Conservation (phyloP, 306 rosid species). For the Parietaria judaica region DNA sequence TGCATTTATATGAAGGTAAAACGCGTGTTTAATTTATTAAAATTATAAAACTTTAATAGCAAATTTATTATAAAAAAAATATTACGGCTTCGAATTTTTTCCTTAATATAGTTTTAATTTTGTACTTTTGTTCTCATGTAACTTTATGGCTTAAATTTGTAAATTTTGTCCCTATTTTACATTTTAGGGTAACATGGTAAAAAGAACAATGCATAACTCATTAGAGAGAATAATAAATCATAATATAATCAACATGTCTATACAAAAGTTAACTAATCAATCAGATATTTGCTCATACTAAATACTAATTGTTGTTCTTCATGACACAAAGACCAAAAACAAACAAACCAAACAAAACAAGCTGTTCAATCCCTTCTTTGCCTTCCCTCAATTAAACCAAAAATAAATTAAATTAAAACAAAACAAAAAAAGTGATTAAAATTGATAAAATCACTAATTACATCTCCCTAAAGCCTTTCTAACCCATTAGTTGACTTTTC, state of each 20-base stretch:
- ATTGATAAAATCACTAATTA: conserved; percentile 13
- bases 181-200: too few species aligned
- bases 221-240: neutral
- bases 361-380: neutral
- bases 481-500: neutral
- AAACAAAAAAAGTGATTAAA: neutral
- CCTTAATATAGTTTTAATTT: too few species aligned
- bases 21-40: too few species aligned
- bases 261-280: neutral
- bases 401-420: conserved; percentile 6
- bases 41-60: too few species aligned
- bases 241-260: neutral
- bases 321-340: neutral
- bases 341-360: neutral
- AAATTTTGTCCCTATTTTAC: too few species aligned
- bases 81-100: too few species aligned
- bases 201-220: neutral
- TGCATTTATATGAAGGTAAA: too few species aligned
- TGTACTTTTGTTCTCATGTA: too few species aligned
- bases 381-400: neutral
- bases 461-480: conserved; percentile 2
- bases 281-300: too few species aligned
- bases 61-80: too few species aligned
- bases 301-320: neutral
- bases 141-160: too few species aligned